phyloP scores from a whole-genome alignment of 257 asterid species.

The Solanum pimpinellifolium region DNA sequence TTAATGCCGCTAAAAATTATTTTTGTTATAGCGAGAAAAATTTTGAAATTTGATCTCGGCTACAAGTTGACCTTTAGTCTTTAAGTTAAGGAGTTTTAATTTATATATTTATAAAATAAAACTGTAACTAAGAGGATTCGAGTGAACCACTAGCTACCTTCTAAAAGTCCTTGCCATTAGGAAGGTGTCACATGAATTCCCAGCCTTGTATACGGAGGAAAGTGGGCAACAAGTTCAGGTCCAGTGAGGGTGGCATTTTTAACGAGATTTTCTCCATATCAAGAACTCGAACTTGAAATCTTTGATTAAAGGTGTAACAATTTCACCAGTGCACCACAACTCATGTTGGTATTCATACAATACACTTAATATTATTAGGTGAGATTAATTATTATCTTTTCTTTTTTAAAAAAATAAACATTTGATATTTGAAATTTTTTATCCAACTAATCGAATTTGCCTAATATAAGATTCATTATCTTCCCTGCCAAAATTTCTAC shows the following conservation, averaged over 20 bases:
- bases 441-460: neutral
- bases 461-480: neutral
- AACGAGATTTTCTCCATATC: too few relatives aligned
- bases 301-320: too few relatives aligned
- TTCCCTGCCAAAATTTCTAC: neutral
- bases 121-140: accelerated
- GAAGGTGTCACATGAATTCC: neutral
- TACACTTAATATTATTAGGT: neutral
- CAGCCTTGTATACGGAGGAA: too few relatives aligned
- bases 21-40: too few relatives aligned
- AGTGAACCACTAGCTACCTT: neutral
- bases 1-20: too few relatives aligned
- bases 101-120: too few relatives aligned
- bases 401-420: neutral
- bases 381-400: neutral
- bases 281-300: too few relatives aligned
- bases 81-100: neutral
- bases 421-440: too few relatives aligned
- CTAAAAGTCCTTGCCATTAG: neutral
- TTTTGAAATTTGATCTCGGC: too few relatives aligned
- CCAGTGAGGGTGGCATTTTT: accelerated
- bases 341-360: too few relatives aligned
- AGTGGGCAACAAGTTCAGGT: too few relatives aligned
- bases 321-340: too few relatives aligned
- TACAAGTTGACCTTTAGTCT: neutral